phyloP scores from a whole-genome alignment of 345 rosid species.

The Eucalyptus pauciflora region DNA sequence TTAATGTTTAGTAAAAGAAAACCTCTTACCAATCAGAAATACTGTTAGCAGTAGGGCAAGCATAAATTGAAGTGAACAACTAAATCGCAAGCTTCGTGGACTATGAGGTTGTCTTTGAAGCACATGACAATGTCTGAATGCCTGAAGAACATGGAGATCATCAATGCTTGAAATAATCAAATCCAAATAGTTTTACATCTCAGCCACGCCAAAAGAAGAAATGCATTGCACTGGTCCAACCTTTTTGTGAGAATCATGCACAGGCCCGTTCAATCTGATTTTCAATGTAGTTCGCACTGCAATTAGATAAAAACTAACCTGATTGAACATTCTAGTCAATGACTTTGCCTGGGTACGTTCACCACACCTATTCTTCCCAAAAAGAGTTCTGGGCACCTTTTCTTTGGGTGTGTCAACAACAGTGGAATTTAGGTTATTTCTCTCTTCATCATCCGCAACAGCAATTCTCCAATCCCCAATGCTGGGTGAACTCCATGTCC shows the following conservation, averaged over 20 bases:
- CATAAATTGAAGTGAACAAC: conserved; percentile 47
- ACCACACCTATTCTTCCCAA: conserved; percentile 43
- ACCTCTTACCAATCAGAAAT: conserved; percentile 55
- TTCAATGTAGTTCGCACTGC: background rate
- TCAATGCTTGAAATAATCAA: background rate
- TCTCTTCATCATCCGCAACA: conserved; percentile 23
- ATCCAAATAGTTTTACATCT: background rate
- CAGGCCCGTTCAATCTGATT: background rate
- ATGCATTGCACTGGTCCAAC: background rate
- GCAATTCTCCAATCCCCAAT: conserved; percentile 46
- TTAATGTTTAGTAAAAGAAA: background rate
- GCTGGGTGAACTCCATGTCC: conserved; percentile 63
- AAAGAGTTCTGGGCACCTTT: conserved; percentile 43
- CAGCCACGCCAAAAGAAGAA: background rate
- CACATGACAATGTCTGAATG: conserved; percentile 22
- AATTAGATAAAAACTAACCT: conserved; percentile 16
- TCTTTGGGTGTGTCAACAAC: conserved; percentile 60
- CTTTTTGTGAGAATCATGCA: background rate
- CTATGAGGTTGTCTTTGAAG: conserved; percentile 32
- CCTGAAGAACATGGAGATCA: conserved; percentile 20
- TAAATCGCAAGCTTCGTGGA: conserved; percentile 28
- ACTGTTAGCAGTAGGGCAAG: conserved; percentile 55
- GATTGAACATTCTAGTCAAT: conserved; percentile 19
- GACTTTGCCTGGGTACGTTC: conserved; percentile 23
- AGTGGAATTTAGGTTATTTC: conserved; percentile 3